Evolutionary conservation across 1,284 basidiomycete species (phyloP), one percentile per base, ranked within the genome.

Genomic region (Trametes polyzona): DNA sequence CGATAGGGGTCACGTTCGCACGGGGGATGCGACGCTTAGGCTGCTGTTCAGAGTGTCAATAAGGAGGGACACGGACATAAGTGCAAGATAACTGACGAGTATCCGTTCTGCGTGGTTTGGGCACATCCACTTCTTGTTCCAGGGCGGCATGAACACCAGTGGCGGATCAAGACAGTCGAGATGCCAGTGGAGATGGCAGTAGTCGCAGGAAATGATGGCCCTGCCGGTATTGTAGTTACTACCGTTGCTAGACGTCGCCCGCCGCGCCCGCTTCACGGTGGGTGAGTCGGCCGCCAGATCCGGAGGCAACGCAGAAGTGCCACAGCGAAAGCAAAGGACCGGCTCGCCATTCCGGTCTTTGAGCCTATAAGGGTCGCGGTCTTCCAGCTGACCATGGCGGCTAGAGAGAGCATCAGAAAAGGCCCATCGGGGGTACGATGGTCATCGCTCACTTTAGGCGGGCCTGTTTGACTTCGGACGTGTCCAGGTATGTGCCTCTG

Each of bases 81-180:
- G 26, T 59, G 54, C 19, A 35, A 54, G 12, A 9, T 19, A n/a
- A 43, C 87, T 71, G 68, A 92, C 90, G 60, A 92, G 73, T 56
- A 90, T 81, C 61, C 88, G 86, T 59, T 96, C 93, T 26, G 88
- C 87, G 71, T 99, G 96, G 67, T 95, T 94, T 2, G 97, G 97
- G 74, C 96, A 99, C 93, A 96, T 98, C 96, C 97, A 99, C 74
- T 96, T 97, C 76, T 89, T 89, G 62, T 86, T 86, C 55, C 90
- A 85, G 24, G 89, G 83, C 3, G 97, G 97, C 84, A 98, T 89
- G 42, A 81, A 82, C 19, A 89, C 80, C 65, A 98, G 77, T 2
- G 97, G 96, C 17, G 96, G 97, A 66, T 92, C 88, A 30, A 99
- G 78, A 69, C 96, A 99, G 72, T 99, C 96, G 53, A 98, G 83